These are phyloP conservation scores for Leccinum fibrillosum DNA, from an alignment of 768 basidiomycete species.

Conservation along the genomic window DNA sequence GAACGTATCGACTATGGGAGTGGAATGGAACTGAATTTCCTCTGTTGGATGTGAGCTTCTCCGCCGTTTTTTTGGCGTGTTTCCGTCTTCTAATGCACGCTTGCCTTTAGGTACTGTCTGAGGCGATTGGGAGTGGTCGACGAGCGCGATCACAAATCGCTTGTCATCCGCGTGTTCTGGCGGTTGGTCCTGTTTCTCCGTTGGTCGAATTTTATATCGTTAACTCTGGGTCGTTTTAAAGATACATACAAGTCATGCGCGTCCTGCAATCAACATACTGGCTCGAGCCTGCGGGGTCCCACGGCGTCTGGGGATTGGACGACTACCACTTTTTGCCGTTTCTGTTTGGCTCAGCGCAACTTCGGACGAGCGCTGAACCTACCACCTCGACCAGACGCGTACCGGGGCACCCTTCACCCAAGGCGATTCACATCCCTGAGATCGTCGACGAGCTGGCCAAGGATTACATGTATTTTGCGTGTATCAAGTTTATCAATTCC, in stretches of 20 bases:
- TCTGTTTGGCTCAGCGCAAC: conserved; percentile 80
- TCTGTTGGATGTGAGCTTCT: conserved; percentile 86
- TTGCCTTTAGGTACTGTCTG: conserved; percentile 68
- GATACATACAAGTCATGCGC: conserved; percentile 80
- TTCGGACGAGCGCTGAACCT: conserved; percentile 30
- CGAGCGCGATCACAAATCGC: conserved; percentile 62
- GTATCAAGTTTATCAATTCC: conserved; percentile 94
- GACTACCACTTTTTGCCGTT: conserved; percentile 97
- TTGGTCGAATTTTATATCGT: neutral
- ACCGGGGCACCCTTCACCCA: conserved; percentile 79
- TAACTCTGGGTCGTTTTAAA: conserved; percentile 10
- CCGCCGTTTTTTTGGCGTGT: neutral
- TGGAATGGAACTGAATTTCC: conserved; percentile 97
- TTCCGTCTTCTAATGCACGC: neutral
- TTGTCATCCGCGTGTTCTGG: conserved; percentile 90
- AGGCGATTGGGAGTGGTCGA: conserved; percentile 63
- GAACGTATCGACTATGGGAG: conserved; percentile 98
- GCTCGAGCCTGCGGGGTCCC: conserved; percentile 98
- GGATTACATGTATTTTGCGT: conserved; percentile 96
- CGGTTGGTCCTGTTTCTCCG: conserved; percentile 39
- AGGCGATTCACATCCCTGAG: conserved; percentile 88
- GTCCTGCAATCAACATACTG: conserved; percentile 90
- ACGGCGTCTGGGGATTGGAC: conserved; percentile 96
- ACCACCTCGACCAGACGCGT: conserved; percentile 5
- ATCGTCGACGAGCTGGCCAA: conserved; percentile 89